Conservation (phyloP, 2,329 filamentous ascomycete genomes). For the Apiospora kogelbergensis region DNA sequence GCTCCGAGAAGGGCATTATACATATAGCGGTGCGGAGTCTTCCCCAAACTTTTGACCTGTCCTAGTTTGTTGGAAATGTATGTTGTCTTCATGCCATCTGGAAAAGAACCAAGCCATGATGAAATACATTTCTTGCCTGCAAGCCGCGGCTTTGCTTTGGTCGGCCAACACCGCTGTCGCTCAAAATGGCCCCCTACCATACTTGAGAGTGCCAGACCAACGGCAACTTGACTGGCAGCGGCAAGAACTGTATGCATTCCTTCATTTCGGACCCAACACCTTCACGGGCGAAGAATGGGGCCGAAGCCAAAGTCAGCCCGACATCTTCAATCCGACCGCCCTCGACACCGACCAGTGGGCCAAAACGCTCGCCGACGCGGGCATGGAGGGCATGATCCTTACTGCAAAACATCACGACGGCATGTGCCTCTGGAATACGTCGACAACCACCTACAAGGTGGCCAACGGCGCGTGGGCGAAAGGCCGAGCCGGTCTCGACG, state of each 20-base stretch:
- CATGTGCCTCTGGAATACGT: slow-evolving; percentile 35
- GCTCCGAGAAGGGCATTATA: neutral
- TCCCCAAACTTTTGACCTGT: neutral
- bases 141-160: neutral
- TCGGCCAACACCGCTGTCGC: too few relatives aligned
- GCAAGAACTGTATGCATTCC: neutral
- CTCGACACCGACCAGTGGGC: slow-evolving; percentile 46
- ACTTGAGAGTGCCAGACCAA: neutral
- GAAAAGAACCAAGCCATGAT: neutral
- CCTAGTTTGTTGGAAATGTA: neutral
- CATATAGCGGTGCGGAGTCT: neutral
- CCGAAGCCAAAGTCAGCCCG: neutral
- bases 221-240: neutral
- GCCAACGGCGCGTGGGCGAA: slow-evolving; percentile 31
- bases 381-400: slow-evolving; percentile 35
- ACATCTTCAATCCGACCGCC: slow-evolving; percentile 42
- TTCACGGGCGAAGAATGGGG: neutral
- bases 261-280: slow-evolving; percentile 1
- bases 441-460: slow-evolving; percentile 33
- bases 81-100: neutral
- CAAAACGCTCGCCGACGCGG: slow-evolving; percentile 25
- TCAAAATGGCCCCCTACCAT: neutral
- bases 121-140: neutral
- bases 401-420: slow-evolving; percentile 38
- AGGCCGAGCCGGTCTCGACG: slow-evolving; percentile 27